Evolutionary conservation across 768 basidiomycete species (phyloP).

Genomic region (Leccinum sublutescens): DNA sequence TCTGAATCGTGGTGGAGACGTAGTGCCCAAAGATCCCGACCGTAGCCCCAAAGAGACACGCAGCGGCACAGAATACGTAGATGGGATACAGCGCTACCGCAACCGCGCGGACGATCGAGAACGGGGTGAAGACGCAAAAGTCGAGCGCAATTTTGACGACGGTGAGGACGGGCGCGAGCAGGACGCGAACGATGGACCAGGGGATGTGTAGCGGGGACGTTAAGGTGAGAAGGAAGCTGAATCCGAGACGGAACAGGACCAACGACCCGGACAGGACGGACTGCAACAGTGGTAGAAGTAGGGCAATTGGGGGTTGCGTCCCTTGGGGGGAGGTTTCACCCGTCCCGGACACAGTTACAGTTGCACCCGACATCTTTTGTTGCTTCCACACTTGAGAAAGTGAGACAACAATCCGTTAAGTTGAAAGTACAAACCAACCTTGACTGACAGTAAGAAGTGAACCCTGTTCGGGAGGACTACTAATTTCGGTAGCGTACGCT

Average conservation of each 20-base stretch:
- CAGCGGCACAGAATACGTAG: constrained; percentile 55
- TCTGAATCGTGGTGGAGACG: constrained; percentile 11
- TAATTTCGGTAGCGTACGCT: neutral
- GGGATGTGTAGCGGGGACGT: constrained; percentile 22
- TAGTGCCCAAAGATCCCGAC: constrained; percentile 42
- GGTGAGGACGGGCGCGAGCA: constrained; percentile 47
- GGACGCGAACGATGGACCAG: constrained; percentile 32
- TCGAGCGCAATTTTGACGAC: constrained; percentile 41
- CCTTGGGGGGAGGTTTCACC: neutral
- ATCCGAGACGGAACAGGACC: constrained; percentile 14
- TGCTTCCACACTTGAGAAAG: neutral
- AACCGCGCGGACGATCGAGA: constrained; percentile 36
- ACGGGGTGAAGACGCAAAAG: constrained; percentile 46
- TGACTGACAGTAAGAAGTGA: neutral
- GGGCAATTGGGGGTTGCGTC: constrained; percentile 24
- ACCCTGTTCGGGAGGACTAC: neutral
- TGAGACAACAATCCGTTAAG: neutral
- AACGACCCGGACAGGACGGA: constrained; percentile 8
- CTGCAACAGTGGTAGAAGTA: constrained; percentile 22
- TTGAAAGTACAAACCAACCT: neutral
- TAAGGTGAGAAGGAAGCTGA: constrained; percentile 11
- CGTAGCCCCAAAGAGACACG: constrained; percentile 49
- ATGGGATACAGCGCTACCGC: constrained; percentile 50
- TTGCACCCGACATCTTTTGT: constrained; percentile 9
- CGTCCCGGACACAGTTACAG: neutral